Conservation (phyloP, 768 basidiomycete species). For the Udeniomyces megalosporus region DNA sequence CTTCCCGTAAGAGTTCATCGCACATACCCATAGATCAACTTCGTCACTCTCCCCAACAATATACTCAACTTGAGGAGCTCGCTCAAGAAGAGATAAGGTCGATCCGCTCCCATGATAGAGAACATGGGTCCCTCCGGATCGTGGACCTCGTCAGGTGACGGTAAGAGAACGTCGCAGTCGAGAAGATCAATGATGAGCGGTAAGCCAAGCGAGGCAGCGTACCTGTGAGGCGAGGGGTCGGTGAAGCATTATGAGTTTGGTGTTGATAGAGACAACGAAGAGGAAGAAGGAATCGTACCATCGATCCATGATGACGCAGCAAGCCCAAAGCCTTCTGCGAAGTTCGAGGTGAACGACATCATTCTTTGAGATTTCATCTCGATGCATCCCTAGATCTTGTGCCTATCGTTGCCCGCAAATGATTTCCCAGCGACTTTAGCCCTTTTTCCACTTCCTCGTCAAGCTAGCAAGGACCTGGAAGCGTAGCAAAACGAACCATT, state of each 20-base stretch:
- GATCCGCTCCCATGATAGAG: slow-evolving; percentile 1
- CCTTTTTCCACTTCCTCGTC: slow-evolving; percentile 17
- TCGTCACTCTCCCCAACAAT: slow-evolving; percentile 74
- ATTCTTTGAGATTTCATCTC: slow-evolving; percentile 50
- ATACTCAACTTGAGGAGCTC: slow-evolving; percentile 85
- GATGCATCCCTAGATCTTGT: slow-evolving; percentile 87
- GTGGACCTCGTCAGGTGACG: slow-evolving; percentile 40
- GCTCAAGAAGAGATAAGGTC: slow-evolving; percentile 47
- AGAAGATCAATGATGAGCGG: slow-evolving; percentile 92
- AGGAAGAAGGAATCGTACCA: slow-evolving; percentile 40
- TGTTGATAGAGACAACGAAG: too few relatives aligned
- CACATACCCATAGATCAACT: slow-evolving; percentile 67
- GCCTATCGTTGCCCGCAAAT: slow-evolving; percentile 39
- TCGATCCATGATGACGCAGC: slow-evolving; percentile 84
- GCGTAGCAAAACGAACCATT: slow-evolving; percentile 47
- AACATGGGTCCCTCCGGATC: background rate
- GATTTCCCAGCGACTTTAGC: background rate
- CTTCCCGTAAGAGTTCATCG: background rate
- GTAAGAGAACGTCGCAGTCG: slow-evolving; percentile 63
- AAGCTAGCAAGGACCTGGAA: slow-evolving; percentile 18
- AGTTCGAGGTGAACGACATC: slow-evolving; percentile 46
- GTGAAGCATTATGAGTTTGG: slow-evolving; percentile 9
- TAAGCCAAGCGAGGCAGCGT: slow-evolving; percentile 64
- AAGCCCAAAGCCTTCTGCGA: slow-evolving; percentile 78
- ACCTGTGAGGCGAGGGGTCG: slow-evolving; percentile 37